Conservation (phyloP, 805 yeast species). For the Ogataea chonburiensis region DNA sequence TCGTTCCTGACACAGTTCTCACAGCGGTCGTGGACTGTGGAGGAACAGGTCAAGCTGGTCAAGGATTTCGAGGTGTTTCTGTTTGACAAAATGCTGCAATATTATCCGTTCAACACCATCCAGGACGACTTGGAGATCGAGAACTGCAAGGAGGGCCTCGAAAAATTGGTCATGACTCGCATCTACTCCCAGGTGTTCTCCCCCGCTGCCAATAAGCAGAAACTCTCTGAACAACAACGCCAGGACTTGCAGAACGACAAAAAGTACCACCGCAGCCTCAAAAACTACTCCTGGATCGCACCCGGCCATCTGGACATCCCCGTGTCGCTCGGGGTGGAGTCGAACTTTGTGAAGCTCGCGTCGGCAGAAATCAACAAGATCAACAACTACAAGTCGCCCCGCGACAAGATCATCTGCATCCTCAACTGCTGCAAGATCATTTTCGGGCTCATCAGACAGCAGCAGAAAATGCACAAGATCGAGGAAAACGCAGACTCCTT, state of each 20-base stretch:
- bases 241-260: conserved; percentile 67
- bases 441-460: conserved; percentile 76
- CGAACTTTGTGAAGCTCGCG: conserved; percentile 63
- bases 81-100: conserved; percentile 54
- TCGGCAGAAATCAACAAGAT: conserved; percentile 73
- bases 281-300: conserved; percentile 53
- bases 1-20: conserved; percentile 80
- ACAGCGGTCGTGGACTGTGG: conserved; percentile 64
- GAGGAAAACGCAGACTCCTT: conserved; percentile 92
- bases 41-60: conserved; percentile 76
- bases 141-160: conserved; percentile 87
- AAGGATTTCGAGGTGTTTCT: conserved; percentile 76
- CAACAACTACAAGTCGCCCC: conserved; percentile 83
- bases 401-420: conserved; percentile 90
- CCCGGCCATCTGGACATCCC: conserved; percentile 79
- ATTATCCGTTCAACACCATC: conserved; percentile 73
- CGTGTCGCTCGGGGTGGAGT: conserved; percentile 43
- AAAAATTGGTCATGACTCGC: conserved; percentile 87
- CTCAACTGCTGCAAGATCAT: conserved; percentile 91
- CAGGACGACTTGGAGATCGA: conserved; percentile 54
- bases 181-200: conserved; percentile 77
- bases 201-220: conserved; percentile 49
- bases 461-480: conserved; percentile 38
- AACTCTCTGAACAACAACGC: conserved; percentile 53
- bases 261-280: conserved; percentile 45